Base-by-base conservation (phyloP, 305 asterid species). In the Solanum hybrid region DNA sequence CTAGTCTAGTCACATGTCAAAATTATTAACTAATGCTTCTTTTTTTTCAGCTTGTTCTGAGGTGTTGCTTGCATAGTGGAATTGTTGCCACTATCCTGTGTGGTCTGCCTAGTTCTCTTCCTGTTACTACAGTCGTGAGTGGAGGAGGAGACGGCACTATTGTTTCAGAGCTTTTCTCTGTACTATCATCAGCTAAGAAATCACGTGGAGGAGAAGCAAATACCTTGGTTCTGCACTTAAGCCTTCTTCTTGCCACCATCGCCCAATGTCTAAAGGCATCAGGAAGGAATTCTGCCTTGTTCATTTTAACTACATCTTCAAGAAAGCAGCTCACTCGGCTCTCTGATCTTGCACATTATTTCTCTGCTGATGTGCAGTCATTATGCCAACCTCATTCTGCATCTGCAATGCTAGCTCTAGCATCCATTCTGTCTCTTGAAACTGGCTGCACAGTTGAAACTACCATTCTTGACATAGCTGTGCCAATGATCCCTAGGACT, bases 81-180 rank as follows among this genome's bases (percentile, higher is more conserved):
- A 91, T 92, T 84, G 92, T 94, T 85, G 93, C 94, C 45, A 94
- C 92, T 92, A 92, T 98, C 88, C 95, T 98, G 27, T 98, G 99
- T 91, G 98, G 99, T 82, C 91, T 98, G 76, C 98, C 99, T 45
- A 95, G 94, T 93, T 97, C 98, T 92, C 93, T 97, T 88, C 99
- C 99, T 26, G 95, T 90, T 86, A 92, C 96, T 75, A 96, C 99
- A 26, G 95, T 97, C 88, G 99, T 98, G 87, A 97, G 97, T 90
- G 99, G 99, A 31, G 99, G 98, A 91, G 99, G 98, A 86, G 99
- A 98, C 72, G 98, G 98, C 88, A 97, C 99, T 87, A 95, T 98
- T 88, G 91, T 96, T 90, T 96, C 99, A 10, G 99, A 97, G 91
- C 93, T 97, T 86, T 98, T 97, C 93, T 94, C 99, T 69, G 91